Percentiles rank a stretch among this genome's conserved stretches.
Evolutionary conservation across 2,329 filamentous ascomycete species (phyloP).

Genomic region (Mycosphaerella sp.): DNA sequence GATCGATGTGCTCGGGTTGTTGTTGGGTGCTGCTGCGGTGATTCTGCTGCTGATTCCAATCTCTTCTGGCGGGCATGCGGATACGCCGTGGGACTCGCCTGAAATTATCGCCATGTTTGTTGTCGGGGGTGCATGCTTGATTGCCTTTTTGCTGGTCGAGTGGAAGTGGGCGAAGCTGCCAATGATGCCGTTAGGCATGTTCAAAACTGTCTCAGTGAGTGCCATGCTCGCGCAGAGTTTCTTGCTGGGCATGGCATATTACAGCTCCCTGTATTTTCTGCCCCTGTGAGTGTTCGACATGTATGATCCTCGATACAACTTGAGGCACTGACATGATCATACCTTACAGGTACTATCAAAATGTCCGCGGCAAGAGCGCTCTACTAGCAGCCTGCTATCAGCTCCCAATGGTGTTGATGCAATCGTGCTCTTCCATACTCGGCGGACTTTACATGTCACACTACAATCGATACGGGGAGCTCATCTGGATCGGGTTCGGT

Average conservation of each 20-base stretch:
- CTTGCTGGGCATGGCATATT: constrained; percentile 55
- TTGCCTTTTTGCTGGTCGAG: constrained; percentile 49
- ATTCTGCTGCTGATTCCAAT: constrained; percentile 59
- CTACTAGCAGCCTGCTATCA: constrained; percentile 49
- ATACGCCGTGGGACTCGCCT: constrained; percentile 49
- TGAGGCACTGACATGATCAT: neutral
- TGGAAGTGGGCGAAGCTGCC: constrained; percentile 52
- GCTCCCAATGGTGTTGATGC: constrained; percentile 46
- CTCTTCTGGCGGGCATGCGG: constrained; percentile 47
- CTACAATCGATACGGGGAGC: constrained; percentile 52
- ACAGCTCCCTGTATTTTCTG: constrained; percentile 55
- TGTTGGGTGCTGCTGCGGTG: constrained; percentile 51
- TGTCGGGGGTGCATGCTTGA: constrained; percentile 43
- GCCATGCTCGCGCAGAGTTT: constrained; percentile 55
- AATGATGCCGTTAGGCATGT: constrained; percentile 55
- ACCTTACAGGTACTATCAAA: constrained; percentile 57
- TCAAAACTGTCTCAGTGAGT: constrained; percentile 49
- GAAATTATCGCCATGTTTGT: constrained; percentile 56
- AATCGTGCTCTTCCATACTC: constrained; percentile 43
- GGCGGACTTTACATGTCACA: constrained; percentile 56
- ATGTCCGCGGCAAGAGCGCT: constrained; percentile 44
- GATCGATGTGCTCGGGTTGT: constrained; percentile 55
- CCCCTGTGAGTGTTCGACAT: constrained; percentile 32
- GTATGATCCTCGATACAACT: too few relatives aligned
- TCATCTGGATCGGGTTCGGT: constrained; percentile 49